phyloP scores from a whole-genome alignment of 192 early-diverging fungal genomes.

The Coemansia sp. region DNA sequence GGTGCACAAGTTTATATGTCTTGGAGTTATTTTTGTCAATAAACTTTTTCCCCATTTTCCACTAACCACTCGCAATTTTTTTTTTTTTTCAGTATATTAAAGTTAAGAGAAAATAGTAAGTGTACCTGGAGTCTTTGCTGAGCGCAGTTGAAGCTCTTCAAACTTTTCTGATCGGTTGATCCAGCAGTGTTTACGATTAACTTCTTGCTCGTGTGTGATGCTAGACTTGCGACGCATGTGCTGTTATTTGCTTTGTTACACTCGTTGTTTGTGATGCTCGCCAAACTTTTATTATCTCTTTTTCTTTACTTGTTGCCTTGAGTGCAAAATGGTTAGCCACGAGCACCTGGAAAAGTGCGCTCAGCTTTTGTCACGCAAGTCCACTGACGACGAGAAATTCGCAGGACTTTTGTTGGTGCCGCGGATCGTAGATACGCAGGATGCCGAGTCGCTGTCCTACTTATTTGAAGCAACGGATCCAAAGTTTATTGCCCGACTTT shows the following conservation, averaged over 20 bases:
- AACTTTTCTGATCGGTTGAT: conserved; percentile 3
- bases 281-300: not conserved
- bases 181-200: not conserved
- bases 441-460: conserved; percentile 21
- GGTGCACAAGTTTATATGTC: conserved; percentile 89
- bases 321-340: not conserved
- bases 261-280: too few relatives aligned
- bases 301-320: not conserved
- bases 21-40: conserved; percentile 84
- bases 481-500: conserved; percentile 39
- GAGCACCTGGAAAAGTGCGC: conserved; percentile 33
- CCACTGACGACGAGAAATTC: conserved; percentile 53
- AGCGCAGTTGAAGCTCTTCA: not conserved
- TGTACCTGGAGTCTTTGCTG: not conserved
- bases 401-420: conserved; percentile 50
- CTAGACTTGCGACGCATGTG: not conserved
- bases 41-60: conserved; percentile 61
- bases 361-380: conserved; percentile 32
- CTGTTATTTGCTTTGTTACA: not conserved
- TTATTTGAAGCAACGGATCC: conserved; percentile 39
- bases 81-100: not conserved
- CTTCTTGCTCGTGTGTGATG: not conserved
- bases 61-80: not conserved
- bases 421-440: conserved; percentile 29
- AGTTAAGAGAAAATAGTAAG: not conserved